phyloP scores from a whole-genome alignment of 2,329 filamentous ascomycete species.

The Fusarium sp. region DNA sequence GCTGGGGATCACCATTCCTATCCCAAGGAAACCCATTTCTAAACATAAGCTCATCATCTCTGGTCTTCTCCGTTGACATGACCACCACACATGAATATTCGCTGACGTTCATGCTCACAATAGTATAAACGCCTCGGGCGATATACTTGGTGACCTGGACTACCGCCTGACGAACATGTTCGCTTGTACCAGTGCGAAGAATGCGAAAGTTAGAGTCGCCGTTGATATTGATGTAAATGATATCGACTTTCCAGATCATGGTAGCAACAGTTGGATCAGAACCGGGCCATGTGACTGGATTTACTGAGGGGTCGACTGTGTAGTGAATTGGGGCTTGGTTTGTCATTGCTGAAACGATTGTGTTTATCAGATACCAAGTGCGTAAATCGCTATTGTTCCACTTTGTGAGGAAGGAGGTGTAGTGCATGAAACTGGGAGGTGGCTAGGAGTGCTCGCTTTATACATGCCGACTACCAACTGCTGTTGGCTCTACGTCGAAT shows the following conservation, averaged over 20 bases:
- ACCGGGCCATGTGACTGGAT: no score
- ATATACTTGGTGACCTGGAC: not conserved
- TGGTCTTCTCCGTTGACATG: not conserved
- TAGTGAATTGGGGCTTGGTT: no score
- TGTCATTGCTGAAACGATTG: no score
- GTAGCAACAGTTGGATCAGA: no score
- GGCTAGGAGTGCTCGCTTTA: no score
- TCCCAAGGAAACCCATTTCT: constrained; percentile 6
- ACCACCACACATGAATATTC: constrained; percentile 4
- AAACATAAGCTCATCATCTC: not conserved
- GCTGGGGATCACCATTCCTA: not conserved
- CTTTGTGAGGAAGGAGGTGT: no score
- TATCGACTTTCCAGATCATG: not conserved
- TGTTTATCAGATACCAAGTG: no score
- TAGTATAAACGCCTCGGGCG: not conserved
- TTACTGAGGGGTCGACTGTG: no score
- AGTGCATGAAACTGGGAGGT: no score
- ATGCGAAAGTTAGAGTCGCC: not conserved
- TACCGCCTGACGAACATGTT: constrained; percentile 1
- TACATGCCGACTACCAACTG: no score
- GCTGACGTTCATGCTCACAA: not conserved
- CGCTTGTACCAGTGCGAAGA: not conserved
- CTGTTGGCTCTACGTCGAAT: no score
- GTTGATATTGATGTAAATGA: not conserved
- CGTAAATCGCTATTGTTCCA: no score